phyloP scores from a whole-genome alignment of 768 basidiomycete genomes.

The Termitomyces sp. region DNA sequence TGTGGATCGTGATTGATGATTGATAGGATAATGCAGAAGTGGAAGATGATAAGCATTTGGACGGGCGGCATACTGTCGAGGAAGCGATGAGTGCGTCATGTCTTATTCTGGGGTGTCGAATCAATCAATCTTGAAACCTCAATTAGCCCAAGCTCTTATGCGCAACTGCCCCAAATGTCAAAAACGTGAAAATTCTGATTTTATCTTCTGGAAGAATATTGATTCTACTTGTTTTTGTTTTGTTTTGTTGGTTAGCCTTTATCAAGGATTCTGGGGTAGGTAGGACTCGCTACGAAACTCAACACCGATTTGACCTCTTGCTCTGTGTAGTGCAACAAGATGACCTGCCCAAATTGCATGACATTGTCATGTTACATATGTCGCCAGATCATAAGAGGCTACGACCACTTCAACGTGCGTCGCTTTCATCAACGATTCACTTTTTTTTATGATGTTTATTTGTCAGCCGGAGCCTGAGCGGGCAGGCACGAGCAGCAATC shows the following conservation, averaged over 20 bases:
- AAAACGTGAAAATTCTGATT: slow-evolving; percentile 46
- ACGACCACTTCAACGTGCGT: slow-evolving; percentile 67
- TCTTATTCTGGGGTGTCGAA: not conserved
- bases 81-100: slow-evolving; percentile 81
- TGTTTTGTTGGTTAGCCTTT: slow-evolving; percentile 45
- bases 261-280: slow-evolving; percentile 76
- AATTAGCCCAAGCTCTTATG: slow-evolving; percentile 71
- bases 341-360: slow-evolving; percentile 69
- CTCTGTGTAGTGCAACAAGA: slow-evolving; percentile 78
- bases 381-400: slow-evolving; percentile 63
- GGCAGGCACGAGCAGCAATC: slow-evolving; percentile 17
- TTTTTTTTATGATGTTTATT: slow-evolving; percentile 11
- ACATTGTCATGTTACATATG: slow-evolving; percentile 85
- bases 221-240: slow-evolving; percentile 1
- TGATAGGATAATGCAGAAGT: slow-evolving; percentile 41
- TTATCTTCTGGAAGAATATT: not conserved
- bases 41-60: slow-evolving; percentile 68
- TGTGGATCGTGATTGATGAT: not conserved
- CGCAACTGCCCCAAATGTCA: slow-evolving; percentile 83
- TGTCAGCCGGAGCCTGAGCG: slow-evolving; percentile 1
- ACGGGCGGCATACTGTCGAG: slow-evolving; percentile 75
- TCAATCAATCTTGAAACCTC: slow-evolving; percentile 2
- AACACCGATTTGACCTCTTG: slow-evolving; percentile 1
- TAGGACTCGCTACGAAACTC: not conserved
- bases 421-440: slow-evolving; percentile 3